A percentile compares a stretch with the other conserved stretches of the same genome.
These are phyloP conservation scores for Hyparrhenia diplandra DNA, from an alignment of 176 grass and related monocot species.

Conservation along the genomic window DNA sequence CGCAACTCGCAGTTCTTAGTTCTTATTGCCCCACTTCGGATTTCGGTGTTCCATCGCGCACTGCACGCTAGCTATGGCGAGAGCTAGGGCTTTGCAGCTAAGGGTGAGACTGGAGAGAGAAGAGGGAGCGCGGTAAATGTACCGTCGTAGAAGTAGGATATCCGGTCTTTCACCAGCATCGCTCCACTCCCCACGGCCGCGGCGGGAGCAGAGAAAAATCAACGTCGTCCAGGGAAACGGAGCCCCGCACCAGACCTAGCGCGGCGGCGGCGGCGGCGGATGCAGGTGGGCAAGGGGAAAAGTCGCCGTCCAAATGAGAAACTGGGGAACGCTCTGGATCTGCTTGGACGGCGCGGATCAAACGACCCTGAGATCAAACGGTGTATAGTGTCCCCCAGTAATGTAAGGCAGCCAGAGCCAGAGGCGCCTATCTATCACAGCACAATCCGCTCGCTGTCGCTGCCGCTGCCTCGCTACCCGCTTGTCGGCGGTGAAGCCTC, in stretches of 20 bases:
- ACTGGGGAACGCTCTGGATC: background rate
- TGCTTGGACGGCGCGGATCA: background rate
- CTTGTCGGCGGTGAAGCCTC: background rate
- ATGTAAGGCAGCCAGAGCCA: background rate
- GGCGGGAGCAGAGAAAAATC: background rate
- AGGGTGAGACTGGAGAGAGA: background rate
- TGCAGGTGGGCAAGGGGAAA: background rate
- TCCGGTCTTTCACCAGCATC: conserved; percentile 84
- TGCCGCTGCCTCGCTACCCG: too few relatives aligned
- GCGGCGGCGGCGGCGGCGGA: background rate
- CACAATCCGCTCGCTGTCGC: too few relatives aligned
- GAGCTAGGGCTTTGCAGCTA: background rate
- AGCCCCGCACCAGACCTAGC: background rate
- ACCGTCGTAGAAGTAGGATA: conserved; percentile 99
- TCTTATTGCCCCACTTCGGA: too few relatives aligned
- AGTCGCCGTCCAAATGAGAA: background rate
- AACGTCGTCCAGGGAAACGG: background rate
- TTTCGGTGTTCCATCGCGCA: too few relatives aligned
- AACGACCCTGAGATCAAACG: background rate
- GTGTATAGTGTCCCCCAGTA: background rate
- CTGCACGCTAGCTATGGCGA: too few relatives aligned
- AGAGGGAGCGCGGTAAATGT: conserved; percentile 11
- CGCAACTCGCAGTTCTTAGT: too few relatives aligned
- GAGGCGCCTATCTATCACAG: too few relatives aligned
- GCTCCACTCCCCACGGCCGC: background rate